Evolutionary conservation across 1,284 basidiomycete species (phyloP).

Genomic region (Ganoderma boninense): DNA sequence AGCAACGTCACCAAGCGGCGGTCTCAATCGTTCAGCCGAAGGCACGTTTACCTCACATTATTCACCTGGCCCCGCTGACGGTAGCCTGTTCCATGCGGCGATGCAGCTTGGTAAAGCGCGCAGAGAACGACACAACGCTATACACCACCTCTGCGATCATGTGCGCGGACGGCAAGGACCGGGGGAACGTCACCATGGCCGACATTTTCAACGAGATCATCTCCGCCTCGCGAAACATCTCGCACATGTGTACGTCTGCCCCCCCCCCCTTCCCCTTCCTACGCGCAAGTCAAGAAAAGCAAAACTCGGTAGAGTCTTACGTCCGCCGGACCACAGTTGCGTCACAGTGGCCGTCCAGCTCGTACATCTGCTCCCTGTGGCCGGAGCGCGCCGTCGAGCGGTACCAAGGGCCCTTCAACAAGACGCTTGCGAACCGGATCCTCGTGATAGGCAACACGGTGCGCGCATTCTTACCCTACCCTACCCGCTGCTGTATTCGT

Average conservation of each 20-base stretch:
- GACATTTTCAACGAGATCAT: constrained; percentile 31
- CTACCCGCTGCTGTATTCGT: too few species aligned
- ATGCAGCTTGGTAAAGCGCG: background rate
- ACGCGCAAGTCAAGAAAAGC: too few species aligned
- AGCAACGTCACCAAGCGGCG: constrained; percentile 24
- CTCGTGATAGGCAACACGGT: constrained; percentile 33
- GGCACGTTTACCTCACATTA: background rate
- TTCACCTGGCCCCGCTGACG: background rate
- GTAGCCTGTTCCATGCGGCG: background rate
- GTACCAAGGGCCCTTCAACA: constrained; percentile 36
- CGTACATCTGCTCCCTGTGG: constrained; percentile 27
- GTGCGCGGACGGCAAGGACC: constrained; percentile 33
- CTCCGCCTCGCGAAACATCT: constrained; percentile 21
- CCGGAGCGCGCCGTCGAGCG: constrained; percentile 35
- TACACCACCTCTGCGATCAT: constrained; percentile 19
- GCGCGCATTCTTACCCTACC: background rate
- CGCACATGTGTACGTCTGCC: constrained; percentile 33
- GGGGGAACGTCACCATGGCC: constrained; percentile 14
- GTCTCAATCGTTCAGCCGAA: background rate
- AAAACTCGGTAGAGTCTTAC: too few species aligned
- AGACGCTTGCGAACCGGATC: constrained; percentile 31
- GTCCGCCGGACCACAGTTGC: too few species aligned
- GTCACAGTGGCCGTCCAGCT: constrained; percentile 18
- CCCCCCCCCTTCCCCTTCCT: too few species aligned
- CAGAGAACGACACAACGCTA: background rate